Conservation (phyloP, 192 early-diverging fungal species). For the Haplosporangium gracile region DNA sequence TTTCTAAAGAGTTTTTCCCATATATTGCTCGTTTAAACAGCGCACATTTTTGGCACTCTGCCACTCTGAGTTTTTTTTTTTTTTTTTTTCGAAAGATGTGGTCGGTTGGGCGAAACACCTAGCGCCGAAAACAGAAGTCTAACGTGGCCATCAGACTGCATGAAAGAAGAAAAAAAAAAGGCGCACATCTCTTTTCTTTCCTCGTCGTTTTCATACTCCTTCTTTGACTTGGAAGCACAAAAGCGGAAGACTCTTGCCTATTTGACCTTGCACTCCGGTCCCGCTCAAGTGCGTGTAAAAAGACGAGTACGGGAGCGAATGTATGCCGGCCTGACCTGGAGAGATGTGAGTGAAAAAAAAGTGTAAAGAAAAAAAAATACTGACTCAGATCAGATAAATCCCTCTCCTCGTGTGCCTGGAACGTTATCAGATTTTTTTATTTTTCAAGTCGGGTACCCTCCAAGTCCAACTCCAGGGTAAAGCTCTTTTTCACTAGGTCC, state of each 20-base stretch:
- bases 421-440: conserved; percentile 2
- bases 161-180: background rate
- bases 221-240: background rate
- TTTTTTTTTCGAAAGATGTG: background rate
- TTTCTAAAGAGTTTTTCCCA: background rate
- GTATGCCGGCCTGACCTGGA: background rate
- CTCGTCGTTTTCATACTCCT: background rate
- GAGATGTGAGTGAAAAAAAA: background rate
- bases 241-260: background rate
- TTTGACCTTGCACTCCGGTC: background rate
- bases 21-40: background rate
- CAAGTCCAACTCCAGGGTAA: background rate
- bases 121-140: background rate
- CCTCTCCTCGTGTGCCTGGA: background rate
- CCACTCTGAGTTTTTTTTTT: background rate
- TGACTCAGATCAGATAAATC: conserved; percentile 2
- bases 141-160: background rate
- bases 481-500: background rate
- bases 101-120: background rate
- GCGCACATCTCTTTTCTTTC: background rate
- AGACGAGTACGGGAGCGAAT: background rate
- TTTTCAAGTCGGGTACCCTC: background rate
- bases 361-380: background rate
- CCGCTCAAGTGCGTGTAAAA: background rate
- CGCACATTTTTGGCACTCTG: background rate